phyloP scores from a whole-genome alignment of 257 asterid genomes.

The Primulina tabacum region DNA sequence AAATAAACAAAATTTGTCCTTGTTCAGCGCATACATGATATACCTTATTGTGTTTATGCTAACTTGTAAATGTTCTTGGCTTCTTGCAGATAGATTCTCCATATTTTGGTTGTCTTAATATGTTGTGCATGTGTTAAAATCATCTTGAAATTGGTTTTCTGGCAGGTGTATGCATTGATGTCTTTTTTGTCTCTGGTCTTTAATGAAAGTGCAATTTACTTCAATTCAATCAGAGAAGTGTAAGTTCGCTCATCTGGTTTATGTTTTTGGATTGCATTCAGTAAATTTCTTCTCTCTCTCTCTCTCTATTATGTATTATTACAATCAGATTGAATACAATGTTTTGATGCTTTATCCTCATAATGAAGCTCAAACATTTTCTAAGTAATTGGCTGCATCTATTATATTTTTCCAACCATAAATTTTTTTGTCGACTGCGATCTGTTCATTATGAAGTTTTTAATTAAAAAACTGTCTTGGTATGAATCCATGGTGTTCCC shows the following conservation, averaged over 20 bases:
- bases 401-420: not conserved
- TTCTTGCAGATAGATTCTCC: not conserved
- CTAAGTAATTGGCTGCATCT: not conserved
- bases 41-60: not conserved
- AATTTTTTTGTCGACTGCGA: not conserved
- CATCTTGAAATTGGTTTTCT: slow-evolving; percentile 18
- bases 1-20: not conserved
- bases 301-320: no score
- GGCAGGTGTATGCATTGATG: slow-evolving; percentile 90
- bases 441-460: not conserved
- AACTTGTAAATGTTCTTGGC: not conserved
- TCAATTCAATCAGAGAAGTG: slow-evolving; percentile 92
- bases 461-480: not conserved
- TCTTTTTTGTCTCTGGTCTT: slow-evolving; percentile 87
- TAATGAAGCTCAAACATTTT: not conserved
- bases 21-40: not conserved
- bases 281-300: not conserved
- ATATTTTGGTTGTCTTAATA: slow-evolving; percentile 16
- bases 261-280: slow-evolving; percentile 5
- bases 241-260: slow-evolving; percentile 41
- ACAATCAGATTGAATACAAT: not conserved
- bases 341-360: not conserved
- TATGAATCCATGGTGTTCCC: not conserved
- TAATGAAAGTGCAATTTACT: slow-evolving; percentile 70
- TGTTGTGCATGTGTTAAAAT: slow-evolving; percentile 20